These are phyloP conservation scores for Cytospora chrysosperma DNA, from an alignment of 2,329 filamentous ascomycete genomes.

Conservation along the genomic window DNA sequence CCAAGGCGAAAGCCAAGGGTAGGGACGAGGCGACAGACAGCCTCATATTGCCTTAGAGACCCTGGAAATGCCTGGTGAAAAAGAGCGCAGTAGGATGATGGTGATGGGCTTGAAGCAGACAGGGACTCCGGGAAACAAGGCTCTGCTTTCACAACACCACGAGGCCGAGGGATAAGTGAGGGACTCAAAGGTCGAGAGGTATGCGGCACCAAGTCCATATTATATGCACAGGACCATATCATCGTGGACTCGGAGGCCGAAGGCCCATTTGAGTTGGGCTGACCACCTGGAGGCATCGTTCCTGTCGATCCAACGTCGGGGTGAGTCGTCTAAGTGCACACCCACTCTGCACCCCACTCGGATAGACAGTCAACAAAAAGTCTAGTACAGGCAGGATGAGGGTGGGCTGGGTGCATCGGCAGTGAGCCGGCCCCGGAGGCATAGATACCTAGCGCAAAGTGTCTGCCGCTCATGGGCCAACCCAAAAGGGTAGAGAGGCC, in stretches of 20 bases:
- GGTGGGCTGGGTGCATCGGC: neutral
- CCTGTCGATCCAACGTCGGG: constrained; percentile 11
- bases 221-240: constrained; percentile 4
- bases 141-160: constrained; percentile 9
- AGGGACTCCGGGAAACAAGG: neutral
- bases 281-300: neutral
- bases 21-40: constrained; percentile 12
- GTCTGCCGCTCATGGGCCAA: neutral
- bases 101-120: neutral
- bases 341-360: neutral
- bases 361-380: neutral
- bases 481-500: neutral
- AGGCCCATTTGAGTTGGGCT: neutral
- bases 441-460: no score
- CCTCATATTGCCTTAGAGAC: constrained; percentile 21
- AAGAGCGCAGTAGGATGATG: neutral
- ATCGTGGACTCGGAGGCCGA: constrained; percentile 1
- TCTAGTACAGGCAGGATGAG: neutral
- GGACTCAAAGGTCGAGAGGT: neutral
- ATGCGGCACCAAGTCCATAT: neutral
- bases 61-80: no score
- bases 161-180: neutral
- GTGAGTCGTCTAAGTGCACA: neutral
- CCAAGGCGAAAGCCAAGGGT: constrained; percentile 13
- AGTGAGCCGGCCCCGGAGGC: neutral